Evolutionary conservation across 768 basidiomycete genomes (phyloP).

Genomic region (Serendipita sp.): DNA sequence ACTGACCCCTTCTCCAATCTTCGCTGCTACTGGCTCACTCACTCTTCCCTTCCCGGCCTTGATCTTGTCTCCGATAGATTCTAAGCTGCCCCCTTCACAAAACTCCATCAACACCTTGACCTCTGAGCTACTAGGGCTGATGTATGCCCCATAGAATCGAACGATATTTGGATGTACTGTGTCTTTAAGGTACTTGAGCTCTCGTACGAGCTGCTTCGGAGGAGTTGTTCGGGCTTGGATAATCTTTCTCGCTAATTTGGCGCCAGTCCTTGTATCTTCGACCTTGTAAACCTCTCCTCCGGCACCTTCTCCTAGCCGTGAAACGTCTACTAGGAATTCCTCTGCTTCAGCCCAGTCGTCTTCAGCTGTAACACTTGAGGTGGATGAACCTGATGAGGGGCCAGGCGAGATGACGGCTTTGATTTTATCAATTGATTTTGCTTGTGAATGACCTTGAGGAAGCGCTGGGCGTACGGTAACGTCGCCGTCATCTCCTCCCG

Average conservation of each 20-base stretch:
- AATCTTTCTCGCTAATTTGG: constrained; percentile 86
- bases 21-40: constrained; percentile 59
- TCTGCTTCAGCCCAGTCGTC: constrained; percentile 24
- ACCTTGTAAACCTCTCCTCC: constrained; percentile 95
- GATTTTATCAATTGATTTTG: constrained; percentile 3
- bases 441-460: background rate
- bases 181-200: constrained; percentile 76
- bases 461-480: constrained; percentile 1
- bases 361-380: background rate
- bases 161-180: constrained; percentile 80
- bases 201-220: constrained; percentile 79
- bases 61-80: constrained; percentile 73
- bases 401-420: constrained; percentile 2
- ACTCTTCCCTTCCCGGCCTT: constrained; percentile 62
- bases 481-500: background rate
- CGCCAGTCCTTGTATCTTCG: constrained; percentile 58
- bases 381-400: background rate
- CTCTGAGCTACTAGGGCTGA: constrained; percentile 73
- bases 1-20: constrained; percentile 10
- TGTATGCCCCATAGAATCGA: constrained; percentile 82
- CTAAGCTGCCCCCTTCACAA: constrained; percentile 76
- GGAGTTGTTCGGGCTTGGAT: constrained; percentile 85
- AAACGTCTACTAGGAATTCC: constrained; percentile 55
- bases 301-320: constrained; percentile 81
- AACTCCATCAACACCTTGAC: constrained; percentile 92